A percentile compares a stretch with the other conserved stretches of the same genome.
phyloP scores from a whole-genome alignment of 208 protist genomes.

The Cochliopodium minus region DNA sequence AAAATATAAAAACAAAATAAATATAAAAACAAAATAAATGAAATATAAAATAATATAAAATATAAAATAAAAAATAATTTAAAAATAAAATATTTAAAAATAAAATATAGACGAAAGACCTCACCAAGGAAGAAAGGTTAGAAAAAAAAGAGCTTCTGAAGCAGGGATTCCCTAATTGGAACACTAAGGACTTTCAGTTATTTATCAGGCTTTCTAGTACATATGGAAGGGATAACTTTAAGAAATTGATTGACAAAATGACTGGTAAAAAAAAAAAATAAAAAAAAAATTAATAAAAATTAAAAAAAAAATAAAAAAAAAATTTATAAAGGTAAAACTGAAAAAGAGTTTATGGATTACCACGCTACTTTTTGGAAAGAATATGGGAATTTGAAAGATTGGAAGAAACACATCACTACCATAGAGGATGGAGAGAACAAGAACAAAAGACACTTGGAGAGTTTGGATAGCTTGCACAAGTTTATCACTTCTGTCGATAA shows the following conservation, averaged over 20 bases:
- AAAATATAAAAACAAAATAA: not conserved
- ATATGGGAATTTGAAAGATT: slow-evolving; percentile 5
- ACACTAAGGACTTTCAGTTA: slow-evolving; percentile 1
- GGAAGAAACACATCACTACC: not conserved
- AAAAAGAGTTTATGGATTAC: not conserved
- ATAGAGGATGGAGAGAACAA: slow-evolving; percentile 4
- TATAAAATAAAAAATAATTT: not conserved
- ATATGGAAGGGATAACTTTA: not conserved
- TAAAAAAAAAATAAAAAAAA: not conserved
- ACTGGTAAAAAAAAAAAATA: no score
- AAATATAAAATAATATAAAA: not conserved
- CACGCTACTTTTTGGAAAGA: not conserved
- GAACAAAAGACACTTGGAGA: slow-evolving; percentile 3
- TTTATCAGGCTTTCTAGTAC: not conserved
- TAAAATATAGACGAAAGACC: not conserved
- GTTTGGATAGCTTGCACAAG: no score
- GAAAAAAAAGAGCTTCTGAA: slow-evolving; percentile 1
- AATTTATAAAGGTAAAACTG: slow-evolving; percentile 2
- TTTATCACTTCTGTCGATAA: no score
- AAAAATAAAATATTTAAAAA: not conserved
- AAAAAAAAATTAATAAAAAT: no score
- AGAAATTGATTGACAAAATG: not conserved
- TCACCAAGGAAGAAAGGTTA: not conserved
- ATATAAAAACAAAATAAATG: not conserved
- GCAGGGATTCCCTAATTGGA: slow-evolving; percentile 3